Evolutionary conservation across 169 alveolate species (phyloP).

Genomic region (Besnoitia besnoiti): DNA sequence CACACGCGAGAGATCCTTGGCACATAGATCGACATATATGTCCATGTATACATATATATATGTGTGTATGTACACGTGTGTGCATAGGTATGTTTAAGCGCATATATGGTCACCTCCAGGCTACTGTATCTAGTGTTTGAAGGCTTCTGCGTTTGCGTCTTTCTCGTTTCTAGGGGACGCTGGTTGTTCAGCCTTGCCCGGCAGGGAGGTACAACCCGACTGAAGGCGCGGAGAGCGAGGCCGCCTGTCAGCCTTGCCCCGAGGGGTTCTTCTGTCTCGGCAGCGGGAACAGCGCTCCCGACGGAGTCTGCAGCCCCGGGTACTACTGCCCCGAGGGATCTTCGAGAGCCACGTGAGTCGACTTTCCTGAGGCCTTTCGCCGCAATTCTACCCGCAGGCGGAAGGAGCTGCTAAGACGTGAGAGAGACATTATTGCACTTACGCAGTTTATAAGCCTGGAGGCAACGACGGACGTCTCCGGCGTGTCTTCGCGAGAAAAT

Average conservation of each 20-base stretch:
- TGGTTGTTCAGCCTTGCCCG: background rate
- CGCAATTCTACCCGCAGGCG: background rate
- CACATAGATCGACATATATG: no score
- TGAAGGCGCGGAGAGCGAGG: background rate
- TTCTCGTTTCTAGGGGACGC: background rate
- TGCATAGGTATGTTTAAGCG: background rate
- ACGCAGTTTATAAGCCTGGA: background rate
- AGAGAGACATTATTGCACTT: background rate
- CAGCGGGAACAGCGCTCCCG: slow-evolving; percentile 1
- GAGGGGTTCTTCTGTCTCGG: slow-evolving; percentile 52
- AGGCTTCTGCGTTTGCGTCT: background rate
- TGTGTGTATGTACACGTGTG: no score
- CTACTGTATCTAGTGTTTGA: background rate
- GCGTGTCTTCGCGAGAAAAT: background rate
- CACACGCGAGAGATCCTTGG: no score
- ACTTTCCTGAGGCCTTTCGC: background rate
- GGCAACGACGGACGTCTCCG: no score
- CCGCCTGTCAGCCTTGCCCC: slow-evolving; percentile 28
- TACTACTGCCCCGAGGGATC: slow-evolving; percentile 31
- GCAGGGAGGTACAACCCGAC: background rate
- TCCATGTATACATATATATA: no score
- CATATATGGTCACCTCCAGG: background rate
- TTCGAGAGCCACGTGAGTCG: background rate
- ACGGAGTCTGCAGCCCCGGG: slow-evolving; percentile 33
- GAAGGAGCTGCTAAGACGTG: background rate